Evolutionary conservation across 2,329 filamentous ascomycete species (phyloP).

Genomic region (Pseudohalonectria lignicola): DNA sequence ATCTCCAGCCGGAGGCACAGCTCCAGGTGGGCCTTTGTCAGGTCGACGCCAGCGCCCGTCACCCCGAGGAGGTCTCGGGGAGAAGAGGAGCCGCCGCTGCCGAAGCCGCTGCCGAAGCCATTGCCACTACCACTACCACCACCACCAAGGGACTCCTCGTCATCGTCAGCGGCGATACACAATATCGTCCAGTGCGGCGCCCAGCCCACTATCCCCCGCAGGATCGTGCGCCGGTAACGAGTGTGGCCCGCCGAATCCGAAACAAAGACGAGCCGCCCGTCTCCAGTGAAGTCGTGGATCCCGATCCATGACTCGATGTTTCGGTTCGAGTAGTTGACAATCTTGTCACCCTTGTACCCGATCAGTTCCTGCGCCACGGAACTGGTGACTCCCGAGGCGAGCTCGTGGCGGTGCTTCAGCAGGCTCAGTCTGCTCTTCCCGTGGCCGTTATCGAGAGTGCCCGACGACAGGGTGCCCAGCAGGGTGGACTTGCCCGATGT

Average conservation of each 20-base stretch:
- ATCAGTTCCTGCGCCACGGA: constrained; percentile 91
- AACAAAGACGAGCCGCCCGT: constrained; percentile 72
- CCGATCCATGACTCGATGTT: constrained; percentile 92
- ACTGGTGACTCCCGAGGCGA: constrained; percentile 83
- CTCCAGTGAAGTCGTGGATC: constrained; percentile 69
- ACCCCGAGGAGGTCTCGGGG: not conserved
- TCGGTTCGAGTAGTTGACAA: constrained; percentile 77
- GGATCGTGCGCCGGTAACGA: constrained; percentile 76
- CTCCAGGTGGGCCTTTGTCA: constrained; percentile 71
- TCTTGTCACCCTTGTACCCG: constrained; percentile 54
- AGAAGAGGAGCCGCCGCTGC: constrained; percentile 8
- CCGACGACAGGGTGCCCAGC: constrained; percentile 78
- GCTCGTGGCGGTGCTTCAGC: constrained; percentile 86
- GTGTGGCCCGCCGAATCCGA: constrained; percentile 89
- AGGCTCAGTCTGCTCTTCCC: constrained; percentile 83
- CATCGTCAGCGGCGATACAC: constrained; percentile 72
- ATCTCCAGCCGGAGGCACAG: constrained; percentile 72
- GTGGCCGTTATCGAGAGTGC: constrained; percentile 80
- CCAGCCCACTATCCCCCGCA: constrained; percentile 89
- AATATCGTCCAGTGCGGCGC: constrained; percentile 87
- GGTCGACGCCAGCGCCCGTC: constrained; percentile 48
- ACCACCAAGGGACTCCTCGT: not conserved
- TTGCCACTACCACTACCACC: too few relatives aligned
- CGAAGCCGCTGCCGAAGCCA: constrained; percentile 20
- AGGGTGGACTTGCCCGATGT: constrained; percentile 89